Conservation (phyloP, 495 filamentous ascomycete species). For the Articulospora tetracladia region DNA sequence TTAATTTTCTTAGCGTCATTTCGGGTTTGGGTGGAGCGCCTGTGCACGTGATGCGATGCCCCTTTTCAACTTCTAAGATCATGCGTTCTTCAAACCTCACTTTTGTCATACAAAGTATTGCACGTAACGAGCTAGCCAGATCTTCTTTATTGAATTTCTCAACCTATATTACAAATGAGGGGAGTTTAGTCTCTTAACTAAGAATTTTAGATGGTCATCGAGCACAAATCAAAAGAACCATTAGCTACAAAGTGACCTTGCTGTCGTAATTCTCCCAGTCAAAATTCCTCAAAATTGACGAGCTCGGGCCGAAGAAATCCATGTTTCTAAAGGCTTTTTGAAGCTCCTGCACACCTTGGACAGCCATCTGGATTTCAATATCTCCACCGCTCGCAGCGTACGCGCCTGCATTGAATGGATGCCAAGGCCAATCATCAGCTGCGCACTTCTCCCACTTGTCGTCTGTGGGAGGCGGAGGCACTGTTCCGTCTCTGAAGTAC, state of each 20-base stretch:
- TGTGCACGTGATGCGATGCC: not conserved
- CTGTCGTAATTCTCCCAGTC: too few relatives aligned
- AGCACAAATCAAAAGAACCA: too few relatives aligned
- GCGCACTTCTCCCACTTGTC: slow-evolving; percentile 38
- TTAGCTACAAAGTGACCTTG: too few relatives aligned
- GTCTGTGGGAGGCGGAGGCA: slow-evolving; percentile 34
- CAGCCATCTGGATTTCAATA: not conserved
- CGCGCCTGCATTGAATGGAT: slow-evolving; percentile 5
- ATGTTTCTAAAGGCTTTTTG: not conserved
- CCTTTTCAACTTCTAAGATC: not conserved
- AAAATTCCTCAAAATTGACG: not conserved
- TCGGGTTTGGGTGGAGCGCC: not conserved
- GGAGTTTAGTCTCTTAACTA: too few relatives aligned
- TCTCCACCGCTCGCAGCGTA: not conserved
- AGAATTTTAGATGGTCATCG: too few relatives aligned
- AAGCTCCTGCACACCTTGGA: not conserved
- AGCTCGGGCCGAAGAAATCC: not conserved
- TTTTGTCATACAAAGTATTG: too few relatives aligned
- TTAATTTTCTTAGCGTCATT: not conserved
- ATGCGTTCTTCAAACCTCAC: too few relatives aligned
- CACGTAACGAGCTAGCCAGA: too few relatives aligned
- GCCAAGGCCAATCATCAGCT: slow-evolving; percentile 28
- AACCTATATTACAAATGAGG: too few relatives aligned
- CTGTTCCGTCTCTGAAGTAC: slow-evolving; percentile 36
- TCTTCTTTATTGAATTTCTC: too few relatives aligned